Base-by-base conservation (phyloP, 2,329 filamentous ascomycete genomes). In the Penicillium digitatum region DNA sequence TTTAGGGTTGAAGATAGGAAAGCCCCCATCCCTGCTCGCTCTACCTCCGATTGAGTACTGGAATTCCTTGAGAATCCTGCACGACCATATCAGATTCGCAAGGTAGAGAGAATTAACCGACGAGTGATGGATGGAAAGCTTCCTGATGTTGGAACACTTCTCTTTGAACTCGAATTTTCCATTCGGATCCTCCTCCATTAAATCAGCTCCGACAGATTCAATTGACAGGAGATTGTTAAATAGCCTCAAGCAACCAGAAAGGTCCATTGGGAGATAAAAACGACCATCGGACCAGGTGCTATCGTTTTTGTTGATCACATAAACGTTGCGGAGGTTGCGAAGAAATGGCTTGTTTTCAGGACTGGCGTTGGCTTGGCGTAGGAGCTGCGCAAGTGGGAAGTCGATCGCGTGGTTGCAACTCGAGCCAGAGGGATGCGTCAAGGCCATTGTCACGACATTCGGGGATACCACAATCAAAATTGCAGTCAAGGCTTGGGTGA, bases 391-490 rank as follows among this genome's bases (percentile, higher is more conserved):
- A 24, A 63, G 62, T 14, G 62, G 57, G 35, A 56, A 59, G 11
- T 53, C 27, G n/a, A 27, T 20, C 8, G 9, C 6, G 6, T 6
- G 16, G 10, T 26, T 26, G 3, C 2, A 18, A 4, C 7, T 16
- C 14, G 1, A 14, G 20, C 16, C 10, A 39, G 39, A 48, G 6
- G 52, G 53, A 16, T 39, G 29, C 47, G 54, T 55, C 44, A 59
- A 51, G 3, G 40, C 37, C 34, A 66, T 48, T 2, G 60, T 54
- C 27, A 55, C 49, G 14, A 66, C 18, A 26, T 57, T 55, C 1
- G 64, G 63, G 7, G 60, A 66, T n/a, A 62, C 56, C 7, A 59
- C 59, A 18, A 65, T 52, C 26, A 66, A 45, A 12, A 66, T 54
- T 0, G 59, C 53, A 0, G 62, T 40, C 16, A 66, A 45, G 11